Evolutionary conservation across 805 yeast species (phyloP), one percentile per base, ranked within the genome.

Genomic region (Hermanozyma aechmeae): DNA sequence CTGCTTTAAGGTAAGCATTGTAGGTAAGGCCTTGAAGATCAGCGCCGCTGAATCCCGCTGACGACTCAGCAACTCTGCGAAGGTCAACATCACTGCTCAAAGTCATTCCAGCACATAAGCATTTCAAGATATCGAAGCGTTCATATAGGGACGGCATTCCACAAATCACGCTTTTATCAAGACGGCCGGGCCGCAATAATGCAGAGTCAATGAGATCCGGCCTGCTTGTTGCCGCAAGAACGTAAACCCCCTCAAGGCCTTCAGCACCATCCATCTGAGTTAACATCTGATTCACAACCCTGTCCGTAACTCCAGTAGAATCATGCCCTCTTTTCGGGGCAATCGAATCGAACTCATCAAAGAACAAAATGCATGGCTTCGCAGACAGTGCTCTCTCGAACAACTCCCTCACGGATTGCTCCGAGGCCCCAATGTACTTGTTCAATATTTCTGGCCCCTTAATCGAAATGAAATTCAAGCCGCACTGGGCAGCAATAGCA

Each of bases 251-350:
- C 45, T 87, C 96, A 16, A 87, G 62, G 0, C 97, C 96, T 53
- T 92, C 97, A 1, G 97, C 97, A 59, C 98, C 98, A 54, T 92
- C 98, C 95, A 92, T 87, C 51, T 92, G 96, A 0, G 98, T 92
- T 45, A 92, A 69, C 74, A 92, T 73, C 50, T 92, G 98, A 56
- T 92, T 92, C 15, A 92, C 98, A 23, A 92, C 96, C 43, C 98
- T 70, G 51, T 92, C 98, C 3, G 97, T 92, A 4, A 92, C 97
- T 32, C 97, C 97, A 0, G 97, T 87, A 2, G 95, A 83, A 50
- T 89, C 98, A 46, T 87, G 96, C 2, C 97, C 97, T 67, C 97
- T 78, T 51, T 87, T 87, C 1, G 97, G 97, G 0, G 97, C 96
- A 47, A 92, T 85, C 0, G 97, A 86, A 44, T 89, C 97, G 51